Evolutionary conservation across 2,329 filamentous ascomycete species (phyloP).

Genomic region (Cladosporium sp.): DNA sequence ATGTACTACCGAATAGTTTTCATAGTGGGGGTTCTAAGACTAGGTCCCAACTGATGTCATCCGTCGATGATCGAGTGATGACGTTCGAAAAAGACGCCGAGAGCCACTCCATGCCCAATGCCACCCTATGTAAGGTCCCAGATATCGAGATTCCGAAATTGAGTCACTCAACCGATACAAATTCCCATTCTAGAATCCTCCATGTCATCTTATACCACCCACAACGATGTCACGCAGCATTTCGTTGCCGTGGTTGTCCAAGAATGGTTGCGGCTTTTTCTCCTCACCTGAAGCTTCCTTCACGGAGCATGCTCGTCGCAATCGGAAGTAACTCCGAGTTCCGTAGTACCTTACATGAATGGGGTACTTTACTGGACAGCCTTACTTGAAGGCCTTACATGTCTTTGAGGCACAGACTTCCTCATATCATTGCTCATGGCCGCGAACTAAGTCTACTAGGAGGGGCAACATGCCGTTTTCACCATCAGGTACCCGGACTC

Average conservation of each 20-base stretch:
- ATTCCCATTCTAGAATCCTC: conserved; percentile 9
- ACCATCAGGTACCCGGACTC: too few relatives aligned
- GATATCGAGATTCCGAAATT: not conserved
- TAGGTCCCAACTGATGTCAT: conserved; percentile 7
- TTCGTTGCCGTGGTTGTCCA: not conserved
- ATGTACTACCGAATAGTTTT: conserved; percentile 4
- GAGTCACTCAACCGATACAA: conserved; percentile 5
- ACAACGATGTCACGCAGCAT: not conserved
- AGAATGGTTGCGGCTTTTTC: too few relatives aligned
- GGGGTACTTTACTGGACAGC: too few relatives aligned
- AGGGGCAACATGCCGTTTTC: too few relatives aligned
- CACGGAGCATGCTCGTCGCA: too few relatives aligned
- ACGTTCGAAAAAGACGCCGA: not conserved
- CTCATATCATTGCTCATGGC: too few relatives aligned
- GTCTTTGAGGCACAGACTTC: too few relatives aligned
- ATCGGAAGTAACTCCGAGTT: too few relatives aligned
- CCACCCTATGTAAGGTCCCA: not conserved
- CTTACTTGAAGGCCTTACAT: too few relatives aligned
- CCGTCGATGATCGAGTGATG: conserved; percentile 7
- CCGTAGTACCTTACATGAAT: too few relatives aligned
- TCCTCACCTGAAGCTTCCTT: too few relatives aligned
- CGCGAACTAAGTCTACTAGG: too few relatives aligned
- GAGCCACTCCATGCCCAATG: conserved; percentile 5
- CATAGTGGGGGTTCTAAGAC: conserved; percentile 4
- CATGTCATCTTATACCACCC: not conserved